phyloP scores from a whole-genome alignment of 768 basidiomycete genomes.

The Collybia nuda region DNA sequence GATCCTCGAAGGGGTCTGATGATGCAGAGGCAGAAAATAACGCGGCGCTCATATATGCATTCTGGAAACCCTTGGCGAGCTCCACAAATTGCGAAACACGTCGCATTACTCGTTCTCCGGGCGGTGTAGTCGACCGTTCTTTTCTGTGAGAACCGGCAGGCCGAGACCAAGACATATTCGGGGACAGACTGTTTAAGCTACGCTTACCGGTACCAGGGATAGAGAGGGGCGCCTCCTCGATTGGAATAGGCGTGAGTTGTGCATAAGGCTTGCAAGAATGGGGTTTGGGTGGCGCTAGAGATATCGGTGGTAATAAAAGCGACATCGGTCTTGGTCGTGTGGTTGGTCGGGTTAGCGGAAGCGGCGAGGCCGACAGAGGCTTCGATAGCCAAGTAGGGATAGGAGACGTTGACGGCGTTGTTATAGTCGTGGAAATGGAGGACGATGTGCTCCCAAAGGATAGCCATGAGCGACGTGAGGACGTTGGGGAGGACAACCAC shows the following conservation, averaged over 20 bases:
- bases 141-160: neutral
- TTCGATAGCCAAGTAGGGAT: slow-evolving; percentile 25
- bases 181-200: neutral
- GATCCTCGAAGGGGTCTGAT: slow-evolving; percentile 24
- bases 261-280: slow-evolving; percentile 37
- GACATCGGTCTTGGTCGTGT: slow-evolving; percentile 4
- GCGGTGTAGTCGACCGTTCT: neutral
- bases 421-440: slow-evolving; percentile 32
- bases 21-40: slow-evolving; percentile 40
- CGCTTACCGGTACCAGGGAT: slow-evolving; percentile 1
- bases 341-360: slow-evolving; percentile 7
- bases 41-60: slow-evolving; percentile 54
- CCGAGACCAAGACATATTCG: neutral
- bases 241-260: slow-evolving; percentile 31
- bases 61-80: slow-evolving; percentile 56
- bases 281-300: slow-evolving; percentile 2
- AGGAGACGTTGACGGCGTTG: slow-evolving; percentile 28
- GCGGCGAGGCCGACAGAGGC: slow-evolving; percentile 18
- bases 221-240: slow-evolving; percentile 36
- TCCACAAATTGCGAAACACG: slow-evolving; percentile 41
- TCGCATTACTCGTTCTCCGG: slow-evolving; percentile 17
- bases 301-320: slow-evolving; percentile 10
- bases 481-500: slow-evolving; percentile 25
- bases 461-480: slow-evolving; percentile 23
- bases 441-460: slow-evolving; percentile 26